Percentiles rank a stretch among this genome's conserved stretches.
Evolutionary conservation across 257 asterid genomes (phyloP).

Genomic region (Solanum rostratum): DNA sequence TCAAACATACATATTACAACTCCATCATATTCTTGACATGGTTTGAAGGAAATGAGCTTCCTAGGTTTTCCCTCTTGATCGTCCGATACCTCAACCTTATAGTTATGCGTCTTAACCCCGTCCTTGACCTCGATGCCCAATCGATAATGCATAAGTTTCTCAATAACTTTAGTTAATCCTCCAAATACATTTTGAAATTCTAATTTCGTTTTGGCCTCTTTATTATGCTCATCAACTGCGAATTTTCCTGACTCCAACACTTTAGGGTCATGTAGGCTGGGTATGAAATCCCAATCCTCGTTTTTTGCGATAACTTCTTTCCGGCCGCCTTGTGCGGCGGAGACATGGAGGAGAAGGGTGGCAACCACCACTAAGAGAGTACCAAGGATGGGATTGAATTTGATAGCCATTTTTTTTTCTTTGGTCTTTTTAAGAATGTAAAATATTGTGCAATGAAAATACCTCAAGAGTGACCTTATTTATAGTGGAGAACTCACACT

Average conservation of each 20-base stretch:
- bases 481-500: neutral
- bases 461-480: neutral
- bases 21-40: neutral
- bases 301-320: neutral
- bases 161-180: conserved; percentile 15
- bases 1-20: no score
- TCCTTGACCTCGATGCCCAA: conserved; percentile 10
- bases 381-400: neutral
- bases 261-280: no score
- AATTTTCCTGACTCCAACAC: conserved; percentile 4
- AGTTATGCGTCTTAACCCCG: neutral
- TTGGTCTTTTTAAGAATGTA: neutral
- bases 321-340: neutral
- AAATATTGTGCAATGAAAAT: neutral
- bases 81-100: no score
- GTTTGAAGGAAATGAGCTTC: conserved; percentile 17
- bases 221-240: conserved; percentile 29
- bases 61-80: no score
- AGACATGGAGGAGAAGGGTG: neutral
- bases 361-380: neutral
- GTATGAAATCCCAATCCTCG: no score
- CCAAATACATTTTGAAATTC: neutral
- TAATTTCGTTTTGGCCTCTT: conserved; percentile 1
- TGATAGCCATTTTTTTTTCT: conserved; percentile 1
- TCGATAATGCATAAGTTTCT: conserved; percentile 12